Evolutionary conservation across 148 eudicot genomes (phyloP), one percentile per base, ranked within the genome.

Genomic region (Polygonum aviculare): DNA sequence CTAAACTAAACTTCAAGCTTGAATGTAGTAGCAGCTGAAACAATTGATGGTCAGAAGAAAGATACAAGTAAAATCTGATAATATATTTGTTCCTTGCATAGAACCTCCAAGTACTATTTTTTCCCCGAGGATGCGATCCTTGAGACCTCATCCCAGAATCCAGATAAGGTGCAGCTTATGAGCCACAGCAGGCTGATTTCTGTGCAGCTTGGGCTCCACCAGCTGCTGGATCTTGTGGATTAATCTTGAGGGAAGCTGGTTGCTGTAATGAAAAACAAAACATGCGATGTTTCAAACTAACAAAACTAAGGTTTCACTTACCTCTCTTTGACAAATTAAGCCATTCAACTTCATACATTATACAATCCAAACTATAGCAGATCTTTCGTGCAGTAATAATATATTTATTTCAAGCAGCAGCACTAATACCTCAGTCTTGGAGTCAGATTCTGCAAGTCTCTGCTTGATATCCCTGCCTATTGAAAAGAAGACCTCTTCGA

Each of bases 401-500:
- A 57, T 57, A 57, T 2, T 51, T 57, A 57, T 57, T 55, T 57
- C 31, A 19, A 57, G 14, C 22, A 69, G 21, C 41, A 41, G 75
- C 75, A 44, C 9, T 45, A 72, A 48, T 72, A 72, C 75, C 75
- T 72, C 75, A 44, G 75, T 33, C 75, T 72, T 72, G 52, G 75
- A 72, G 15, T 72, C 75, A 44, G 75, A 44, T 12, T 72, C 75
- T 45, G 75, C 35, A 16, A 72, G 75, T 48, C 75, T 72, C 11
- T 72, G 75, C 52, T 72, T 72, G 75, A 72, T 72, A 48, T 72
- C 75, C 35, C 75, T 72, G 33, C 52, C 75, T 72, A 72, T 72
- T 44, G 75, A 72, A 48, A 72, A 72, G 38, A 72, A 72, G 54
- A 72, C 75, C 38, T 72, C 75, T 72, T 72, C 75, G 21, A 72